Conservation (phyloP, 768 basidiomycete species). For the Clitopilus passeckerianus region DNA sequence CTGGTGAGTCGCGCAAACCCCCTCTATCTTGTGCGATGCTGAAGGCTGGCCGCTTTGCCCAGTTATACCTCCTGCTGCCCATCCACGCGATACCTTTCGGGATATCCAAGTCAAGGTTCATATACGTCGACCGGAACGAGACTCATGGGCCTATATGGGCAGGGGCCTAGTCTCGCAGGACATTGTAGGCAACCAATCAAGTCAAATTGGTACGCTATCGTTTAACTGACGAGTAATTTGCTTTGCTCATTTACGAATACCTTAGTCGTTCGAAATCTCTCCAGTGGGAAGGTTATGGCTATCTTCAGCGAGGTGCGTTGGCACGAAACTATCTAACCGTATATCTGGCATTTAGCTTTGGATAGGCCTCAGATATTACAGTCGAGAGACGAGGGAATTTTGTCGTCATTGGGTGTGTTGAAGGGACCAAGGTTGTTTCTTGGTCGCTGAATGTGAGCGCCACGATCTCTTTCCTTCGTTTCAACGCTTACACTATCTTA, state of each 20-base stretch:
- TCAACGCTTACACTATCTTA: conserved; percentile 6
- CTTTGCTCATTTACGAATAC: conserved; percentile 4
- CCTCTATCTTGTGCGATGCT: background rate
- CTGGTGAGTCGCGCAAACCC: background rate
- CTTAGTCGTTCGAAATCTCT: conserved; percentile 58
- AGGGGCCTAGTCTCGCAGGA: conserved; percentile 76
- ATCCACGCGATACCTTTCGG: conserved; percentile 55
- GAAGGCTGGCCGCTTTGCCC: background rate
- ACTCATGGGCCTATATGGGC: conserved; percentile 80
- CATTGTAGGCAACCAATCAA: conserved; percentile 59
- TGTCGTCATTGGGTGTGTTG: conserved; percentile 77
- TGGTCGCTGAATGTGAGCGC: conserved; percentile 77
- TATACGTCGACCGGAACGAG: conserved; percentile 71
- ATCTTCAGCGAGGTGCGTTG: conserved; percentile 64
- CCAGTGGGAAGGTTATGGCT: conserved; percentile 63
- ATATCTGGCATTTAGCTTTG: background rate
- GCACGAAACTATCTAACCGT: background rate
- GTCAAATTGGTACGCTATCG: conserved; percentile 65
- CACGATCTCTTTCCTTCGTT: conserved; percentile 3
- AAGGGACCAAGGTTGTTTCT: conserved; percentile 68
- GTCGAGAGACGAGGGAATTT: conserved; percentile 88
- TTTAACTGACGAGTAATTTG: background rate
- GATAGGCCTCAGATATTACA: conserved; percentile 64
- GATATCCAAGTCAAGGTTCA: conserved; percentile 85
- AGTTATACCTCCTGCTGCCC: conserved; percentile 14